Percentiles rank a stretch among this genome's conserved stretches.
phyloP scores from a whole-genome alignment of 1,284 basidiomycete species.

The Sphaerobolus stellatus region DNA sequence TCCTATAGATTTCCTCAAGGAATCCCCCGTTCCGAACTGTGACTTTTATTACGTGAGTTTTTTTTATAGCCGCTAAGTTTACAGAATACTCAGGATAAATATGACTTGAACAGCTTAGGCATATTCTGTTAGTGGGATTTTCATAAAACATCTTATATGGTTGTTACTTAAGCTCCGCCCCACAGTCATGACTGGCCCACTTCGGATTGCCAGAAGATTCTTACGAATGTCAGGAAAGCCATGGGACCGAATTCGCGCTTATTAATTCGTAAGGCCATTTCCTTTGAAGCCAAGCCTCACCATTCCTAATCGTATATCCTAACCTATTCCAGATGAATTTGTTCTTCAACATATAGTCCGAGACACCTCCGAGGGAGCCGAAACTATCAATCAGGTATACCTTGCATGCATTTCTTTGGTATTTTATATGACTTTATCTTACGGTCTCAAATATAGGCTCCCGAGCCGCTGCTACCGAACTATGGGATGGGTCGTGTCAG shows the following conservation, averaged over 20 bases:
- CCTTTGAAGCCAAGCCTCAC: too few relatives aligned
- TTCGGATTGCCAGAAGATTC: conserved; percentile 22
- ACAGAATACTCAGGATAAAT: not conserved
- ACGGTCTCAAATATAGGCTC: conserved; percentile 34
- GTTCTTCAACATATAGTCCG: conserved; percentile 18
- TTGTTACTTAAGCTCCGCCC: not conserved
- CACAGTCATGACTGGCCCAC: conserved; percentile 31
- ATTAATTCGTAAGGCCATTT: conserved; percentile 25
- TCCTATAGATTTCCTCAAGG: conserved; percentile 46
- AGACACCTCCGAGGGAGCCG: not conserved
- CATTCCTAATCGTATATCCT: too few relatives aligned
- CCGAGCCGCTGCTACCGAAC: conserved; percentile 36
- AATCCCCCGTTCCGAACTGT: conserved; percentile 38
- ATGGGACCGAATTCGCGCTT: conserved; percentile 22
- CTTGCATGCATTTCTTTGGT: too few relatives aligned
- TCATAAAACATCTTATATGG: not conserved
- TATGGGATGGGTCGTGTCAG: conserved; percentile 33
- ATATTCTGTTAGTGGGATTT: conserved; percentile 1
- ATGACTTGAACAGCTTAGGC: not conserved
- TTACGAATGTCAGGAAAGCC: conserved; percentile 23
- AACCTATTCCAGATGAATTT: conserved; percentile 20
- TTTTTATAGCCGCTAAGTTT: not conserved
- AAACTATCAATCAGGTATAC: not conserved
- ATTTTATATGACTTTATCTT: too few relatives aligned
- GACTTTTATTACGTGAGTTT: conserved; percentile 48